These are phyloP conservation scores for Ophiocordyceps sinensis DNA, from an alignment of 2,329 filamentous ascomycete species.

Conservation along the genomic window DNA sequence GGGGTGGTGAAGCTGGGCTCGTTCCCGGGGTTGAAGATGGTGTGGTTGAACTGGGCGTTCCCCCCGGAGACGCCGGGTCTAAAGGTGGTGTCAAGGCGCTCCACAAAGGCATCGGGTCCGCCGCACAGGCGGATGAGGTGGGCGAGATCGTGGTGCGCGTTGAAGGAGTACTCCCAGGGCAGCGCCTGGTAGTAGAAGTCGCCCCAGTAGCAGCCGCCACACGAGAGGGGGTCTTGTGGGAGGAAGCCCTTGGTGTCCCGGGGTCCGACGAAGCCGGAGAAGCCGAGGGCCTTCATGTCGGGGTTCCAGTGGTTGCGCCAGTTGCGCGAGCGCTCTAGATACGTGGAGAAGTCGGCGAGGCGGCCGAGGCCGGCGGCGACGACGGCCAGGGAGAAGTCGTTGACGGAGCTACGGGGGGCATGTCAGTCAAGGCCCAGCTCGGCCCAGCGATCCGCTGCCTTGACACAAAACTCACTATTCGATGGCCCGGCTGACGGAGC, in stretches of 20 bases:
- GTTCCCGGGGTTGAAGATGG: slow-evolving; percentile 53
- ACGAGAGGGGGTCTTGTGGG: slow-evolving; percentile 40
- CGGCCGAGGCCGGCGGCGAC: slow-evolving; percentile 45
- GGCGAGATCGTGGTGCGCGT: slow-evolving; percentile 51
- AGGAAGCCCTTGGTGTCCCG: slow-evolving; percentile 33
- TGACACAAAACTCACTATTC: slow-evolving; percentile 35
- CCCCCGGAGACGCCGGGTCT: slow-evolving; percentile 27
- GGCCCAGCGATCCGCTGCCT: neutral
- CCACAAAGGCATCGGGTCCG: slow-evolving; percentile 38
- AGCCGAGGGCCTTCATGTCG: slow-evolving; percentile 39
- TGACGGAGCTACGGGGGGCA: slow-evolving; percentile 28
- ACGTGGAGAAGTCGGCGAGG: slow-evolving; percentile 35
- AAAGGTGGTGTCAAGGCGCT: slow-evolving; percentile 48
- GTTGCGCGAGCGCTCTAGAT: slow-evolving; percentile 47
- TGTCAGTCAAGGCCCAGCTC: neutral
- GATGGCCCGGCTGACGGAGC: slow-evolving; percentile 49
- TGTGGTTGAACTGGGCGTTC: slow-evolving; percentile 31
- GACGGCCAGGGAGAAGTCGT: slow-evolving; percentile 54
- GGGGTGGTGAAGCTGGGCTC: slow-evolving; percentile 53
- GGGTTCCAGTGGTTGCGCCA: slow-evolving; percentile 63
- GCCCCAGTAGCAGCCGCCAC: slow-evolving; percentile 52
- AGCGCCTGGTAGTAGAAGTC: slow-evolving; percentile 44
- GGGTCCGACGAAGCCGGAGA: slow-evolving; percentile 53
- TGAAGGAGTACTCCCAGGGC: slow-evolving; percentile 53
- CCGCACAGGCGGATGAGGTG: slow-evolving; percentile 38